Conservation (phyloP, 306 rosid species). For the Vigna trinervia region DNA sequence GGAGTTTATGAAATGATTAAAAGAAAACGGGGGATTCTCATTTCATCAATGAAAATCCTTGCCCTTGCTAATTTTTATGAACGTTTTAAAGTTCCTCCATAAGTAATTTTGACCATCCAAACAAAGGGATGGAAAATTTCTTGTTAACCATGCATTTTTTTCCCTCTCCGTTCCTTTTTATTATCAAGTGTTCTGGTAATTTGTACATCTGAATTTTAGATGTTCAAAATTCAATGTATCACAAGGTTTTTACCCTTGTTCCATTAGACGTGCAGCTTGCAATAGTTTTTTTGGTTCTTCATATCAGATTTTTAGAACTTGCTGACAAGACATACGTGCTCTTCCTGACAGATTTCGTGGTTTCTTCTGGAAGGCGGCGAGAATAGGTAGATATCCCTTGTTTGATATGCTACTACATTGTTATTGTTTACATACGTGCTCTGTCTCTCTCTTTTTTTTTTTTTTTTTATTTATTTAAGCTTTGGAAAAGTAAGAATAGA, state of each 20-base stretch:
- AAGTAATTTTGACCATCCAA: constrained; percentile 1
- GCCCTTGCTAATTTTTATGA: not conserved
- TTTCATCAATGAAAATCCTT: not conserved
- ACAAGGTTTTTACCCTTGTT: constrained; percentile 15
- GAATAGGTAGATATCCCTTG: constrained; percentile 57
- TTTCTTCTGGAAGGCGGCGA: constrained; percentile 83
- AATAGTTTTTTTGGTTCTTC: constrained; percentile 28
- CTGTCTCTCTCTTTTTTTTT: too few relatives aligned
- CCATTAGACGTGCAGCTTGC: constrained; percentile 22
- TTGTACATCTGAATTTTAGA: constrained; percentile 20
- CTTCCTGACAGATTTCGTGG: constrained; percentile 64
- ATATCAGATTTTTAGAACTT: constrained; percentile 2
- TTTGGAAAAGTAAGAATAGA: not conserved
- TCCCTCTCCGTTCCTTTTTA: constrained; percentile 1
- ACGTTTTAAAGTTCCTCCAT: not conserved
- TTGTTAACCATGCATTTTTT: not conserved
- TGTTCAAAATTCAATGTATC: not conserved
- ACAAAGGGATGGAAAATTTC: constrained; percentile 1
- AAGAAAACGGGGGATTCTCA: constrained; percentile 7
- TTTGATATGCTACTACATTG: constrained; percentile 20
- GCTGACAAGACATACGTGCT: constrained; percentile 30
- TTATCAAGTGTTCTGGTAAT: constrained; percentile 7
- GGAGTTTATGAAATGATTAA: not conserved
- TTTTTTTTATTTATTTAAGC: not conserved
- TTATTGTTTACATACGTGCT: not conserved